Percentiles rank a stretch among this genome's conserved stretches.
These are phyloP conservation scores for Dendrobium chrysotoxum DNA, from an alignment of 106 monocot genomes.

Conservation along the genomic window DNA sequence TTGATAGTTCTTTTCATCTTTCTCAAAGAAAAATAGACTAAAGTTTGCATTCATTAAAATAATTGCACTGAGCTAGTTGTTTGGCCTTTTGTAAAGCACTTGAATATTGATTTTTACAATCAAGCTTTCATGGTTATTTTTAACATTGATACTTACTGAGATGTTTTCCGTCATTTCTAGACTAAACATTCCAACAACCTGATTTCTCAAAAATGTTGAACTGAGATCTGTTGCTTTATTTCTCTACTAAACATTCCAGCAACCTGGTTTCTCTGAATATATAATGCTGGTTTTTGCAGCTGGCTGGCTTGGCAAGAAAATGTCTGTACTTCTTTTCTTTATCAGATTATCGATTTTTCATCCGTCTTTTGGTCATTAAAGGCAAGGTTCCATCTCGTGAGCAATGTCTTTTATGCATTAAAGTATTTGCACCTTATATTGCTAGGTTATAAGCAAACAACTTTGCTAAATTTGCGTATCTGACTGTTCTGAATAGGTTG, in stretches of 20 bases:
- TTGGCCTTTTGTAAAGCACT: background rate
- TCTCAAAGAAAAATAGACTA: no score
- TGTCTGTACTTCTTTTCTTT: conserved; percentile 27
- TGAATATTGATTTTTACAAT: background rate
- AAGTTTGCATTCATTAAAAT: no score
- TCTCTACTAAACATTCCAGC: conserved; percentile 7
- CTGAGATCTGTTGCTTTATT: background rate
- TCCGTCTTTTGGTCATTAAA: conserved; percentile 62
- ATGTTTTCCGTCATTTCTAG: background rate
- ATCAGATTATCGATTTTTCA: conserved; percentile 44
- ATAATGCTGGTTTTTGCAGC: conserved; percentile 31
- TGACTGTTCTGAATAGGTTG: conserved; percentile 42
- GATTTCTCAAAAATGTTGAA: background rate
- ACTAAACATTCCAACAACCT: conserved; percentile 4
- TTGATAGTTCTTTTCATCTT: no score
- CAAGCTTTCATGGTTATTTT: background rate
- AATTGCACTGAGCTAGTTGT: no score
- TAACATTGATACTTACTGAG: background rate
- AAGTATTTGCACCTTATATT: no score
- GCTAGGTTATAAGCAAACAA: background rate
- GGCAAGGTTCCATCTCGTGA: conserved; percentile 26
- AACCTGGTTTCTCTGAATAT: background rate
- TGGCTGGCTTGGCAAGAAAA: conserved; percentile 74
- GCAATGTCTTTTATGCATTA: background rate
- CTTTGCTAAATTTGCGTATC: conserved; percentile 5